Base-by-base conservation (phyloP, 1,284 basidiomycete species). In the Papiliotrema flavescens region DNA sequence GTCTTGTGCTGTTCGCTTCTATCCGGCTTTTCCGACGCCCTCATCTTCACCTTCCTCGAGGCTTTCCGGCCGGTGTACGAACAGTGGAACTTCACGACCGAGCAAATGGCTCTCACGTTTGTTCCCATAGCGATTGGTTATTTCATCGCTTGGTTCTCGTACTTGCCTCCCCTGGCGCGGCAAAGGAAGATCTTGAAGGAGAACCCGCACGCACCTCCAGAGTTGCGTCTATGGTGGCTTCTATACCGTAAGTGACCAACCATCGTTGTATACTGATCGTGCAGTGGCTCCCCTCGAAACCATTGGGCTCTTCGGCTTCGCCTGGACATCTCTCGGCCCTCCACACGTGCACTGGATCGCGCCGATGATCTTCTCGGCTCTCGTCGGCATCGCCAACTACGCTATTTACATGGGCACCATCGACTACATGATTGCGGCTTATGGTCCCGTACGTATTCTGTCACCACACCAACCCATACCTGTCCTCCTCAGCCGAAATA, bases 41-140 rank as follows among this genome's bases (percentile, higher is more conserved):
- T 71, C 37, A 78, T 79, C 60, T 79, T 79, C 57, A 77, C 73
- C 45, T 78, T 78, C 64, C 54, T 77, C 45, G 72, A 79, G 57
- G 70, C 72, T 0, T 78, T 76, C 65, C 61, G 64, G 7, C 69
- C 73, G 2, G 75, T 79, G 15, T 79, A 71, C 63, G 54, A 64
- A 54, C 71, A 78, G 48, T 79, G 76, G 75, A 64, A 64, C 20
- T 78, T 78, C 59, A 61, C 57, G 22, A 66, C 70, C 0, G 59
- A 70, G 19, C 34, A 49, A 22, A 20, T 49, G 34, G 47, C 35
- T 6, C 28, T 49, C 20, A 41, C 47, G 13, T 49, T 49, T 19
- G 37, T 49, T 14, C 13, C 28, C 19, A 70, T 79, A 57, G 69
- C 70, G 40, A 56, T 79, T n/a, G 78, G 77, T 5, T 79, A 79